A percentile compares a stretch with the other conserved stretches of the same genome.
These are phyloP conservation scores for Graphilbum sp. DNA, from an alignment of 2,329 filamentous ascomycete genomes.

Conservation along the genomic window DNA sequence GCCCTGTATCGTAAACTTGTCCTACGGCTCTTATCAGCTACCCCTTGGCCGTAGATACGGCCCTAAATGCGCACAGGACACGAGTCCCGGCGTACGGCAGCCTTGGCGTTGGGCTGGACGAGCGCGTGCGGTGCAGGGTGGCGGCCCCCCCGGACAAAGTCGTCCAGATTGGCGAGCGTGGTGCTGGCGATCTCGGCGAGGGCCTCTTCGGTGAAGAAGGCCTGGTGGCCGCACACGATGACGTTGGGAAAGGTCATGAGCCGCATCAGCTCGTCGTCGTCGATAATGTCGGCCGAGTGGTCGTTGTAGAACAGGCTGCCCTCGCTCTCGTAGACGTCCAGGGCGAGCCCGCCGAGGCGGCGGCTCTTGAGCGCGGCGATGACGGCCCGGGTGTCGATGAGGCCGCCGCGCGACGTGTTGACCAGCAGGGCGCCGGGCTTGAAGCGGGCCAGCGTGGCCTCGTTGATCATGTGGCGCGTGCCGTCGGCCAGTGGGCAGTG, in stretches of 20 bases:
- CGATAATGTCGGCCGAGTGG: constrained; percentile 45
- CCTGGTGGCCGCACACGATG: constrained; percentile 50
- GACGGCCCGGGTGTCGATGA: constrained; percentile 44
- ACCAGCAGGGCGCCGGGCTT: constrained; percentile 45
- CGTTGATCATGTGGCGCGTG: constrained; percentile 46
- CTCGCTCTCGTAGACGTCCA: constrained; percentile 56
- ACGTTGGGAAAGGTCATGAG: constrained; percentile 54
- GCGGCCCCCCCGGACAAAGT: constrained; percentile 18
- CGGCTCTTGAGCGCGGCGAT: constrained; percentile 43
- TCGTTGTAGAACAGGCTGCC: constrained; percentile 48
- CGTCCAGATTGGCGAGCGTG: constrained; percentile 39
- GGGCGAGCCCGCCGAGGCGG: constrained; percentile 43
- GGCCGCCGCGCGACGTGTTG: constrained; percentile 51
- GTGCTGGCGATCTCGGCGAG: constrained; percentile 44
- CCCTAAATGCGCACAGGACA: constrained; percentile 19
- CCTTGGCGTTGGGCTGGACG: constrained; percentile 13
- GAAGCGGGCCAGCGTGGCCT: constrained; percentile 33
- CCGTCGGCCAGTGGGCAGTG: constrained; percentile 47
- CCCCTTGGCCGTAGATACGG: no score
- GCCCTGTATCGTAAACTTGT: no score
- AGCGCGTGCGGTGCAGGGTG: constrained; percentile 21
- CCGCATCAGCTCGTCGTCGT: constrained; percentile 50
- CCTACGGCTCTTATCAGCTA: no score
- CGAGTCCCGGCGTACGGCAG: constrained; percentile 8
- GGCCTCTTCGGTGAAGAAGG: constrained; percentile 52